phyloP scores from a whole-genome alignment of 805 yeast species.

The Scheffersomyces stipitis region DNA sequence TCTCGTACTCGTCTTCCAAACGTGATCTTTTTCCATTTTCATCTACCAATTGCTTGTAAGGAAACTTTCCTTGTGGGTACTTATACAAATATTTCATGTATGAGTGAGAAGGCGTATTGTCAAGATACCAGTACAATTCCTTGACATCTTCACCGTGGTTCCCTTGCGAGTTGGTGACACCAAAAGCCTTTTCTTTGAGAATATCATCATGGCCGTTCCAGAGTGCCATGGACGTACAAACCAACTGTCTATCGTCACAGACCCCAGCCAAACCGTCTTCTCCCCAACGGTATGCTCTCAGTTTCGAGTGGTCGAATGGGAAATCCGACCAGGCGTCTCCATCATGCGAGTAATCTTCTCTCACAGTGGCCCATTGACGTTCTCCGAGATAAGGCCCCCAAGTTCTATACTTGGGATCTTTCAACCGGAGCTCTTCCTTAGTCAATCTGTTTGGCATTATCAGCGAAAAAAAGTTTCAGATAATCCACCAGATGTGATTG shows the following conservation, averaged over 20 bases:
- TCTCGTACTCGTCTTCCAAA: constrained; percentile 72
- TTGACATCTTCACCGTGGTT: constrained; percentile 97
- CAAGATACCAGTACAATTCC: constrained; percentile 80
- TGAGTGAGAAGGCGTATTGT: constrained; percentile 90
- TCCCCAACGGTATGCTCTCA: constrained; percentile 90
- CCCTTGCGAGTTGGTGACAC: constrained; percentile 89
- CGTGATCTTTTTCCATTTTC: constrained; percentile 68
- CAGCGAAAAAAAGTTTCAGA: too few species aligned
- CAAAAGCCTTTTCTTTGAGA: constrained; percentile 82
- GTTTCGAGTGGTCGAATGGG: constrained; percentile 79
- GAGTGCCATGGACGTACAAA: constrained; percentile 77
- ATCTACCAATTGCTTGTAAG: constrained; percentile 70
- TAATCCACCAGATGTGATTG: too few species aligned
- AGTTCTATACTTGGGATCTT: constrained; percentile 27
- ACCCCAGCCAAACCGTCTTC: constrained; percentile 94
- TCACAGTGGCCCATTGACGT: constrained; percentile 70
- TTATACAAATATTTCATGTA: constrained; percentile 90
- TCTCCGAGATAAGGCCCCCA: constrained; percentile 94
- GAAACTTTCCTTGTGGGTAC: constrained; percentile 85
- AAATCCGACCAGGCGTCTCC: constrained; percentile 93
- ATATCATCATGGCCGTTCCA: constrained; percentile 91
- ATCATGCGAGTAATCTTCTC: constrained; percentile 82
- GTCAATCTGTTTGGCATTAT: constrained; percentile 18
- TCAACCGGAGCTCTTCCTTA: constrained; percentile 39
- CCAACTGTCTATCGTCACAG: constrained; percentile 75